Percentiles rank a stretch among this genome's conserved stretches.
Evolutionary conservation across 495 filamentous ascomycete species (phyloP).

Genomic region (Aspergillus ellipticus): DNA sequence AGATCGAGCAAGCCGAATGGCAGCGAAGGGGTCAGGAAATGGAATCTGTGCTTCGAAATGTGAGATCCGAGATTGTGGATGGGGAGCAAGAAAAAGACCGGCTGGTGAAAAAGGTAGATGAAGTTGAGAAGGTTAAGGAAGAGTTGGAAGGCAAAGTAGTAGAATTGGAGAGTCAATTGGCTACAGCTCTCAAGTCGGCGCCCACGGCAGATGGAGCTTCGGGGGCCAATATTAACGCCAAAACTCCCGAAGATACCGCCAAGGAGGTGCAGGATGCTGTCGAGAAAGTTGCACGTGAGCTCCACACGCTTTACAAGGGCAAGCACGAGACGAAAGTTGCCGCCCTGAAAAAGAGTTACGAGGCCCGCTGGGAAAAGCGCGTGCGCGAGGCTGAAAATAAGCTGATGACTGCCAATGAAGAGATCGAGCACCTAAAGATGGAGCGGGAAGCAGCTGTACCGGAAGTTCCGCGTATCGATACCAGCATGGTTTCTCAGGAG

Average conservation of each 20-base stretch:
- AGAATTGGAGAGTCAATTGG: constrained; percentile 71
- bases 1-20: constrained; percentile 78
- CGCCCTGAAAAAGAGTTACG: constrained; percentile 92
- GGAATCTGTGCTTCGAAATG: constrained; percentile 70
- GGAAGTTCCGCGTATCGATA: constrained; percentile 48
- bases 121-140: constrained; percentile 68
- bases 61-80: constrained; percentile 75
- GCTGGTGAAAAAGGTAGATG: constrained; percentile 64
- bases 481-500: constrained; percentile 32
- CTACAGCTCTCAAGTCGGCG: constrained; percentile 54
- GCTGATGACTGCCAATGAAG: constrained; percentile 60
- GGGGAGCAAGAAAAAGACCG: constrained; percentile 73
- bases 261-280: constrained; percentile 77
- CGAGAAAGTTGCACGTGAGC: constrained; percentile 82
- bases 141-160: constrained; percentile 50
- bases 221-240: constrained; percentile 8
- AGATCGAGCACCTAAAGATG: constrained; percentile 67
- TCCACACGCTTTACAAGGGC: constrained; percentile 89
- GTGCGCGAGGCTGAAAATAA: constrained; percentile 68
- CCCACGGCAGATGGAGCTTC: constrained; percentile 14
- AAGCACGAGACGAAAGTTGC: constrained; percentile 96
- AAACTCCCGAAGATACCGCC: constrained; percentile 35
- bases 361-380: constrained; percentile 83
- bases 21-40: constrained; percentile 80
- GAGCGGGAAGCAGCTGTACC: constrained; percentile 64